A percentile compares a stretch with the other conserved stretches of the same genome.
Conservation (phyloP, 495 filamentous ascomycete species). For the Pseudomonodictys pantanalensis region DNA sequence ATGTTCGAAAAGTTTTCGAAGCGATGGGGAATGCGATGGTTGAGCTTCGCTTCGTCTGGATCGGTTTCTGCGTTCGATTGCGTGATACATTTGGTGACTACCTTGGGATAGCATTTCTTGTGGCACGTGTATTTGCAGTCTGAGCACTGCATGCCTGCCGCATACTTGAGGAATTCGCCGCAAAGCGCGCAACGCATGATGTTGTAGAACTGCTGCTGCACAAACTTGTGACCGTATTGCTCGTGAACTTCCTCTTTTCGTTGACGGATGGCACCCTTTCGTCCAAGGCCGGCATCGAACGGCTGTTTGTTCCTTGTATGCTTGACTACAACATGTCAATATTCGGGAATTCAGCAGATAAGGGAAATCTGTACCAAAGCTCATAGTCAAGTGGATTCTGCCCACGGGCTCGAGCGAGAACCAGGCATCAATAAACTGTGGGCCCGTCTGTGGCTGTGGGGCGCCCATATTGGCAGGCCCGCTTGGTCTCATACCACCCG, state of each 20-base stretch:
- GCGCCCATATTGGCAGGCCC: conserved; percentile 39
- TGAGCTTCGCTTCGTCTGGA: conserved; percentile 98
- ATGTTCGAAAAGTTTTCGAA: conserved; percentile 94
- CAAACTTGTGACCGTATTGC: conserved; percentile 98
- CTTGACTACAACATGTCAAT: conserved; percentile 57
- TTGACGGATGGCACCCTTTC: conserved; percentile 94
- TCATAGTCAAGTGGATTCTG: conserved; percentile 79
- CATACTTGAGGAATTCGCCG: conserved; percentile 97
- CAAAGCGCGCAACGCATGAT: conserved; percentile 99
- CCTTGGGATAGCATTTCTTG: conserved; percentile 90
- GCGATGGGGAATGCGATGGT: conserved; percentile 96
- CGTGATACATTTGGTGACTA: conserved; percentile 99
- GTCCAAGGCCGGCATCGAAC: conserved; percentile 83
- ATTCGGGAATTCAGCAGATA: neutral
- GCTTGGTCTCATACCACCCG: conserved; percentile 36
- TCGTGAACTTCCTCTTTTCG: conserved; percentile 96
- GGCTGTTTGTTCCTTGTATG: conserved; percentile 65
- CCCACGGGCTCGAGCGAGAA: conserved; percentile 95
- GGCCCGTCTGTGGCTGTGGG: conserved; percentile 44
- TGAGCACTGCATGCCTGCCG: conserved; percentile 96
- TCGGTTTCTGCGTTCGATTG: conserved; percentile 98
- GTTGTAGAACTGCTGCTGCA: conserved; percentile 98
- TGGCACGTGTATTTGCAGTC: conserved; percentile 99
- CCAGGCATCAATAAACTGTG: conserved; percentile 85
- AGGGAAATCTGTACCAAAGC: conserved; percentile 61